Base-by-base conservation (phyloP, 163 green algal species). In the Chlorella variabilis region DNA sequence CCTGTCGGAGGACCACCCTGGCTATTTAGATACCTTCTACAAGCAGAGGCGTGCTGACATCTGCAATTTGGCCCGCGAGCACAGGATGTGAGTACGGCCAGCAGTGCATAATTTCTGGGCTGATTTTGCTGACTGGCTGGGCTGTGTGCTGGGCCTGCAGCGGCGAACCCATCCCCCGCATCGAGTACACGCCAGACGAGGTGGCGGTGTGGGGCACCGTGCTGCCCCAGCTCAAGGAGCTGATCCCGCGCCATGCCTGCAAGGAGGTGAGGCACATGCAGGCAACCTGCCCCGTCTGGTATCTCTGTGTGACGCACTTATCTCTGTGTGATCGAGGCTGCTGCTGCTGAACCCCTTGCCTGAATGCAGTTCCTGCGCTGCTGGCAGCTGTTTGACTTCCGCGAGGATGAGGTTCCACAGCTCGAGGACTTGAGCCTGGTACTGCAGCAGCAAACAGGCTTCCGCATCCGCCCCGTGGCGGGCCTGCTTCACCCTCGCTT, bases 391-490 rank as follows among this genome's bases (percentile, higher is more conserved):
- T 94, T 97, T 70, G 78, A 84, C n/a, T 96, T 97, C 84, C 85
- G 63, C 9, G 63, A 80, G 18, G 83, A 86, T 42, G 15, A 81
- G 65, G 73, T 89, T 18, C 93, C 93, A 0, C 94, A 97, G 88
- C 89, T 98, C 38, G 69, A 96, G 62, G 94, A 98, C 79, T 71
- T 98, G 31, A 91, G 82, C 2, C 38, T 20, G 29, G 54, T 91
- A 36, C 86, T 98, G 41, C 67, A 83, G 51, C 3, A 11, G 17
- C 33, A 61, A 21, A 97, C 90, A 4, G 94, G 94, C 0, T 98
- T 91, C 91, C 85, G 81, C 75, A 93, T 98, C 15, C 87, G 95
- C 2, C 95, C 95, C 0, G 92, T 96, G n/a, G 95, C 94, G 13
- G 96, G 96, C 69, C 78, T 84, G 74, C 51, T 79, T 11, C n/a